Evolutionary conservation across 768 basidiomycete species (phyloP), one percentile per base, ranked within the genome.

Genomic region (Steccherinum ochraceum): DNA sequence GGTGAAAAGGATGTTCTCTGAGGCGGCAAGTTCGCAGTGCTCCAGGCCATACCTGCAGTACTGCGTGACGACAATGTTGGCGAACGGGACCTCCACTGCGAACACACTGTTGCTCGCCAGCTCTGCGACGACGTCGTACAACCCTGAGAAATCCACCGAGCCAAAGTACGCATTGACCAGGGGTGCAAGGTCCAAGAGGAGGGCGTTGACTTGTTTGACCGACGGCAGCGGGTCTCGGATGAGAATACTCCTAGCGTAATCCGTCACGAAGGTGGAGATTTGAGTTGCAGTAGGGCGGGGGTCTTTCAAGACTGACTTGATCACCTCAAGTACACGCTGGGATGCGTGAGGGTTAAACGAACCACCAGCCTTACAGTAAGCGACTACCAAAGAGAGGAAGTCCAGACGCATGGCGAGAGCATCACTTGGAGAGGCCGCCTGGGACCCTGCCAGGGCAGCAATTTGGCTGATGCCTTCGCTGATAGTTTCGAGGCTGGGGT

Each of bases 391-490:
- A 3, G 68, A 68, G 4, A 89, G 71, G 62, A 80, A 89, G 55
- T 89, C 85, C 44, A 81, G 60, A 19, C 83, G 73, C 79, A 90
- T 84, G 5, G 69, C 65, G 19, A 67, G 64, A 5, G 78, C 59
- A 60, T 86, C 78, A 58, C 81, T 81, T 1, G 81, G 72, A 3
- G 68, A 56, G 52, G 73, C 73, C 7, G 76, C 70, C 43, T 75
- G 75, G 45, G 72, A 71, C 7, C 7, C 16, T 7, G 30, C 7
- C 30, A 7, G 30, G 24, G 72, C 61, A 16, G 66, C 59, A 18
- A 69, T 50, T 26, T 54, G 52, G 12, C 58, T 51, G 20, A 40
- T 52, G 21, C 55, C 52, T 3, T 56, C 49, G 16, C 16, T 35
- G 13, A 59, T 49, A 16, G 46, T 48, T 25, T 61, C 60, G 16